A percentile compares a stretch with the other conserved stretches of the same genome.
These are phyloP conservation scores for Silene noctiflora DNA, from an alignment of 179 eudicot genomes.

Conservation along the genomic window DNA sequence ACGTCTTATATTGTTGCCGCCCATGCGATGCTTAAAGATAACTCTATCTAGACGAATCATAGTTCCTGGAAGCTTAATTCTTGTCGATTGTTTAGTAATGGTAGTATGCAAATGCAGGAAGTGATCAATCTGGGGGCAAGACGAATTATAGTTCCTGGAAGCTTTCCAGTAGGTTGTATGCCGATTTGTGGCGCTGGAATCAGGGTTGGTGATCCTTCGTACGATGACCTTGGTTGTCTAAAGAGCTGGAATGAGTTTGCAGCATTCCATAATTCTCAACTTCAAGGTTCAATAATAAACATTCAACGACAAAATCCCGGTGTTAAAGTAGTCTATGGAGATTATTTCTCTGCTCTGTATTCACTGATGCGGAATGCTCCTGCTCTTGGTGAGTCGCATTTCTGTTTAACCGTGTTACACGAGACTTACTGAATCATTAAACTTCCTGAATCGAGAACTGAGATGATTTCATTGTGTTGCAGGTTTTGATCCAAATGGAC, in stretches of 20 bases:
- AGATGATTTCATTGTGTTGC: background rate
- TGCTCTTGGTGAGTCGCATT: background rate
- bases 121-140: constrained; percentile 18
- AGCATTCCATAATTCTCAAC: constrained; percentile 14
- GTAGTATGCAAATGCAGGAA: too few species aligned
- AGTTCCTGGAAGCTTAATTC: too few species aligned
- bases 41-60: too few species aligned
- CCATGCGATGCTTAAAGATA: too few species aligned
- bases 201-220: background rate
- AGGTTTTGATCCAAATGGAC: constrained; percentile 15
- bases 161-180: constrained; percentile 15
- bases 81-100: too few species aligned
- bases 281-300: constrained; percentile 7
- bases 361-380: background rate
- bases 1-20: too few species aligned
- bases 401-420: too few species aligned
- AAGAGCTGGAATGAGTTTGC: constrained; percentile 21
- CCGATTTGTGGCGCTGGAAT: constrained; percentile 3
- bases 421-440: too few species aligned
- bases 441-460: too few species aligned
- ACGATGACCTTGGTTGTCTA: constrained; percentile 14
- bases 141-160: constrained; percentile 14
- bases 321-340: constrained; percentile 11
- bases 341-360: constrained; percentile 1
- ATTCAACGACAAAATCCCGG: constrained; percentile 7